These are phyloP conservation scores for Alternaria alternata DNA, from an alignment of 2,329 filamentous ascomycete species.

Conservation along the genomic window DNA sequence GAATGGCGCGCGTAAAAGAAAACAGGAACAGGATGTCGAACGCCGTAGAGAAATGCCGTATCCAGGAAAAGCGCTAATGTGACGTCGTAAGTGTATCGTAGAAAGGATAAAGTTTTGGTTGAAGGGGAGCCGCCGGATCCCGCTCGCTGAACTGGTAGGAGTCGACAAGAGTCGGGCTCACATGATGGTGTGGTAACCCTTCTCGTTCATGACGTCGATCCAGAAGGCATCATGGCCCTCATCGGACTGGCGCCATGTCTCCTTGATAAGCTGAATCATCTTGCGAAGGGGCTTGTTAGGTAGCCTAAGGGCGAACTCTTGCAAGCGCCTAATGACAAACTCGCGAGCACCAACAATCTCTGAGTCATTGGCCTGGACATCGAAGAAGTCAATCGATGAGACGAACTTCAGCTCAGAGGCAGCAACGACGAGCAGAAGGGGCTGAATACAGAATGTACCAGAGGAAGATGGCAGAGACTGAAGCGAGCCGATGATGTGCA, in stretches of 20 bases:
- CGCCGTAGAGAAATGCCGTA: slow-evolving; percentile 9
- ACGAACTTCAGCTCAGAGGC: slow-evolving; percentile 61
- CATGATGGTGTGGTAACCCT: slow-evolving; percentile 65
- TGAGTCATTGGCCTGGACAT: slow-evolving; percentile 53
- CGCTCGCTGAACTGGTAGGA: not conserved
- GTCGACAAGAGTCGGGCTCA: slow-evolving; percentile 43
- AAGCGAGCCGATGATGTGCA: slow-evolving; percentile 60
- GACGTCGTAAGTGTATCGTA: slow-evolving; percentile 10
- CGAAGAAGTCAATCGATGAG: slow-evolving; percentile 48
- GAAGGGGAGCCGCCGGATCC: slow-evolving; percentile 9
- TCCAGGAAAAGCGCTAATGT: slow-evolving; percentile 9
- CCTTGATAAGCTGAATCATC: slow-evolving; percentile 60
- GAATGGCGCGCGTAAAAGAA: slow-evolving; percentile 15
- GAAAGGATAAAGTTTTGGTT: slow-evolving; percentile 2
- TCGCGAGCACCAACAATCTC: slow-evolving; percentile 56
- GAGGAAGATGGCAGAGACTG: slow-evolving; percentile 61
- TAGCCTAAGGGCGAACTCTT: slow-evolving; percentile 55
- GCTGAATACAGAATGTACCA: slow-evolving; percentile 63
- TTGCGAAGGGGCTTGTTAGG: slow-evolving; percentile 62
- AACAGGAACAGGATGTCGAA: slow-evolving; percentile 13
- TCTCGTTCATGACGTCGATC: slow-evolving; percentile 66
- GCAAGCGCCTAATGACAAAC: slow-evolving; percentile 60
- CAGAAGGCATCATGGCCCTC: slow-evolving; percentile 61
- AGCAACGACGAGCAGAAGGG: slow-evolving; percentile 60
- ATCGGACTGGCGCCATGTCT: slow-evolving; percentile 63